Percentiles rank a stretch among this genome's conserved stretches.
Evolutionary conservation across 352 stramenopile species (phyloP).

Genomic region (Phytopythium cucurbitacearum): DNA sequence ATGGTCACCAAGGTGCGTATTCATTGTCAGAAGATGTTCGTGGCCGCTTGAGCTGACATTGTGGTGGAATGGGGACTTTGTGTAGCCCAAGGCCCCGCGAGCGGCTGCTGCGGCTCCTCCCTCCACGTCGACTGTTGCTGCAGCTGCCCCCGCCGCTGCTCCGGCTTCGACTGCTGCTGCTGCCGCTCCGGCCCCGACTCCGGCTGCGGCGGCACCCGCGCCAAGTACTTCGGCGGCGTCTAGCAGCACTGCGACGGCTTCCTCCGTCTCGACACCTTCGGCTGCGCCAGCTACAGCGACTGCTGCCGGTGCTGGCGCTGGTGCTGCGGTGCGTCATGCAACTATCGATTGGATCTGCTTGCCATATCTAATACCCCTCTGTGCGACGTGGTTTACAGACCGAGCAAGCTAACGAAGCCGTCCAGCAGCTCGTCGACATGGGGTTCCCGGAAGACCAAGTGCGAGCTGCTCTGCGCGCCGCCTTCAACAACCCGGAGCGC

Average conservation of each 20-base stretch:
- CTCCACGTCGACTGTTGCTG: constrained; percentile 13
- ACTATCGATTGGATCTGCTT: background rate
- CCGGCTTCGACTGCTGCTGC: constrained; percentile 19
- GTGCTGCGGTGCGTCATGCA: constrained; percentile 3
- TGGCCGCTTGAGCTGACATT: background rate
- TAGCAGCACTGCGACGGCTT: constrained; percentile 48
- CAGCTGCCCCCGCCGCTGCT: constrained; percentile 20
- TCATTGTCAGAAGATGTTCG: background rate
- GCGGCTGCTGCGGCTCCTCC: constrained; percentile 28
- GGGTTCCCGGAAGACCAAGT: constrained; percentile 87
- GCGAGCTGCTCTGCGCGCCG: constrained; percentile 63
- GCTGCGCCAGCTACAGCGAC: constrained; percentile 35
- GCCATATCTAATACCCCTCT: background rate
- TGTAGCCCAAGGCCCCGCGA: constrained; percentile 55
- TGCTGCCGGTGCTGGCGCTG: constrained; percentile 13
- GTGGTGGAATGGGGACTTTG: background rate
- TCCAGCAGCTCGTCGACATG: constrained; percentile 84
- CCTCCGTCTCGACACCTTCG: constrained; percentile 67
- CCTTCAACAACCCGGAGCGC: constrained; percentile 85
- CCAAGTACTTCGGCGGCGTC: constrained; percentile 71
- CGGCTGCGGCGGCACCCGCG: constrained; percentile 20
- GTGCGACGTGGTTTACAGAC: constrained; percentile 8
- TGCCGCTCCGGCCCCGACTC: constrained; percentile 16
- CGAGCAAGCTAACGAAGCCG: constrained; percentile 47
- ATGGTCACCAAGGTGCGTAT: constrained; percentile 79